Base-by-base conservation (phyloP, 306 rosid genomes). In the Rosa persica region DNA sequence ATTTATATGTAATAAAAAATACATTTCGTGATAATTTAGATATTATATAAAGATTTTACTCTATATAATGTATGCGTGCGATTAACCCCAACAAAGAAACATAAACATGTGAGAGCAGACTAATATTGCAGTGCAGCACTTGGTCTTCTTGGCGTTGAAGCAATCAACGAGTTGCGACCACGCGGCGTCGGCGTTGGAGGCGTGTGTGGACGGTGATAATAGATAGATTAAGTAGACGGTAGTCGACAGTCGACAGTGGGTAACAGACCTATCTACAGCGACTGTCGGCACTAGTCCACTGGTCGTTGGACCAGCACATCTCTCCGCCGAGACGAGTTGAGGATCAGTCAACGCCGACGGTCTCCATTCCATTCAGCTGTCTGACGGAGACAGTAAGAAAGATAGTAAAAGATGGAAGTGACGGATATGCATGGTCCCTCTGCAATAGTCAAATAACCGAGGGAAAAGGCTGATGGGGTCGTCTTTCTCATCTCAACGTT, bases 221-320 rank as follows among this genome's bases (percentile, higher is more conserved):
- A 64, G 22, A 9, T 57, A 25, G 64, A 57, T 57, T 57, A 22
- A 27, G 34, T 57, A n/a, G 13, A 8, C 62, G 7, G 62, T n/a
- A 55, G 30, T n/a, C 67, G 8, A 61, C 38, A 61, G 67, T 25
- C 67, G 64, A 27, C 67, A 61, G 39, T 12, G 38, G 39, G 17
- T 25, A 0, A 23, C 68, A 22, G 77, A 68, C 78, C 42, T 40
- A n/a, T 78, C 44, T 65, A 77, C 61, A 78, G 68, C 12, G 76
- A 44, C 55, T 84, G 88, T 89, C 92, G 88, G 64, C 64, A 57
- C 64, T 43, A 16, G 36, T 60, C 36, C 1, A 60, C 62, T 38
- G 8, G 81, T 71, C 82, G 74, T 75, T 40, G 38, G 85, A 77
- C 79, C 78, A 85, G 75, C 54, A 17, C 60, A 30, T 16, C 55